Evolutionary conservation across 441 rosid genomes (phyloP).

Genomic region (Cnidoscolus chayamansa): DNA sequence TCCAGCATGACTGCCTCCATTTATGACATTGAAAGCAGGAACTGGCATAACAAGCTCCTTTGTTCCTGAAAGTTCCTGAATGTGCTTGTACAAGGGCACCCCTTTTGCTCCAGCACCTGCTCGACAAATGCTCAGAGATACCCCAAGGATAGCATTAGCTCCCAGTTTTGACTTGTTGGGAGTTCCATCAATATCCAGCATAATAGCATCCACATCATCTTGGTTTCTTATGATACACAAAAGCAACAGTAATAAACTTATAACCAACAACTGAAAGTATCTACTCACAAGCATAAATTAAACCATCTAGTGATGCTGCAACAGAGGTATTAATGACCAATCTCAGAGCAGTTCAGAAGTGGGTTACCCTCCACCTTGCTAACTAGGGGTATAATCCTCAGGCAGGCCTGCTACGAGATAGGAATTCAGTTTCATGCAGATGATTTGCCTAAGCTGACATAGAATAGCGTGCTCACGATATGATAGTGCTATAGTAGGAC

Average conservation of each 20-base stretch:
- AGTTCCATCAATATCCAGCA: constrained; percentile 88
- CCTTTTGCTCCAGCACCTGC: constrained; percentile 97
- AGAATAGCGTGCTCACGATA: too few species aligned
- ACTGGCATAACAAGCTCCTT: constrained; percentile 96
- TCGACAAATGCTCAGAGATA: constrained; percentile 80
- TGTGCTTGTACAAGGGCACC: constrained; percentile 81
- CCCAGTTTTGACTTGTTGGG: constrained; percentile 80
- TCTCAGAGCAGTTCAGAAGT: too few species aligned
- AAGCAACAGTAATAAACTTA: neutral
- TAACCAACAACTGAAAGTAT: neutral
- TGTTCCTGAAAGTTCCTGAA: constrained; percentile 79
- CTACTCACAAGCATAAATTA: constrained; percentile 4
- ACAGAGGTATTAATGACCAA: neutral
- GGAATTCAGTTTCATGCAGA: too few species aligned
- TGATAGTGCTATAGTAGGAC: neutral
- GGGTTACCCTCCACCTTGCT: too few species aligned
- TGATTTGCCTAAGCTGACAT: too few species aligned
- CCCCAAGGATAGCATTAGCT: constrained; percentile 92
- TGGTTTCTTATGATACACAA: constrained; percentile 54
- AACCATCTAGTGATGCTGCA: neutral
- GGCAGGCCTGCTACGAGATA: too few species aligned
- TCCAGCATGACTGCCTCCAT: constrained; percentile 96
- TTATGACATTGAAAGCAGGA: constrained; percentile 92
- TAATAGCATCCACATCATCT: constrained; percentile 73
- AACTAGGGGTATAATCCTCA: too few species aligned